Percentiles rank a stretch among this genome's conserved stretches.
These are phyloP conservation scores for Cystobasidiaceae sp. DNA, from an alignment of 1,284 basidiomycete species.

Conservation along the genomic window DNA sequence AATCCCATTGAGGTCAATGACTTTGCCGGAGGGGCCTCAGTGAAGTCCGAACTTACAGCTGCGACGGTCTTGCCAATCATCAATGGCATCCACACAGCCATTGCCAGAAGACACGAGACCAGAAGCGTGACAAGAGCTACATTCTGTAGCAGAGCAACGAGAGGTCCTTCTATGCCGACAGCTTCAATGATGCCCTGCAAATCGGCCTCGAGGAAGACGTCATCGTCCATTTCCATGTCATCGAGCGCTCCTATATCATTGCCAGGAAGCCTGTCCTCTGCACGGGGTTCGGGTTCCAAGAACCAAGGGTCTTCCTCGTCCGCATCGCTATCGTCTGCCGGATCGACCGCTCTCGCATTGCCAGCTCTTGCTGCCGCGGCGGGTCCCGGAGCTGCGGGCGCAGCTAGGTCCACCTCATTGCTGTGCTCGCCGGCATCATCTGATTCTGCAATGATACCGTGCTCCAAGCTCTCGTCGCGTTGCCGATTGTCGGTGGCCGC, in stretches of 20 bases:
- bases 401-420: background rate
- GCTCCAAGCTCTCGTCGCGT: background rate
- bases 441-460: background rate
- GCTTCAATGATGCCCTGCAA: slow-evolving; percentile 52
- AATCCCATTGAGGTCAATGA: background rate
- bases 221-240: slow-evolving; percentile 3
- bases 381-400: background rate
- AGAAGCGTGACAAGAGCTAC: slow-evolving; percentile 75
- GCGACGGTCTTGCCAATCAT: slow-evolving; percentile 77
- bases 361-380: background rate
- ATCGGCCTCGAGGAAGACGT: slow-evolving; percentile 32
- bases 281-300: no score
- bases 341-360: background rate
- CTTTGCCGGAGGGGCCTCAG: slow-evolving; percentile 28
- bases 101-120: slow-evolving; percentile 68
- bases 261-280: no score
- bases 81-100: slow-evolving; percentile 78
- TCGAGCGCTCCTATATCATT: background rate
- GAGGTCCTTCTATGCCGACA: slow-evolving; percentile 82
- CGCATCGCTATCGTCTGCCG: background rate
- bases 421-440: background rate
- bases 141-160: slow-evolving; percentile 76
- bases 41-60: slow-evolving; percentile 59
- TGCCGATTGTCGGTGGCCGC: background rate
- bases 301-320: background rate